Evolutionary conservation across 164 flowering plant genomes (phyloP), one percentile per base, ranked within the genome.

Genomic region (Dillenia turbinata): DNA sequence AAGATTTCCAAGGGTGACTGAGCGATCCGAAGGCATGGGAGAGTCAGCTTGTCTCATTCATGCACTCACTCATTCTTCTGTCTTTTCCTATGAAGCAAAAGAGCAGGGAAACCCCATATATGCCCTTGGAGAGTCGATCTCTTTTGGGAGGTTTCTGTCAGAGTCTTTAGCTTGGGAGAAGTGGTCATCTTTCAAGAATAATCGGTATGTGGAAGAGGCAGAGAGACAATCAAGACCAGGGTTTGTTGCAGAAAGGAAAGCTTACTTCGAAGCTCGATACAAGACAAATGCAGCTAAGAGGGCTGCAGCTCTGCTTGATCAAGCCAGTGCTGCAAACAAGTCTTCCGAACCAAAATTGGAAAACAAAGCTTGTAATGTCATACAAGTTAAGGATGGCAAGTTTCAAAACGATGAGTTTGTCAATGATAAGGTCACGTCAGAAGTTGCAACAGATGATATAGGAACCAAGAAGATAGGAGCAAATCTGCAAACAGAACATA

Each of bases 181-280:
- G 68, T 87, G 89, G 90, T 85, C 92, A 2, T 56, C 85, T 2
- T 83, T 81, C 68, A 70, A 86, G 13, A 70, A 73, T 55, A 87
- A 81, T 56, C 73, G 79, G n/a, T 85, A 87, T 24, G 85, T 85
- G 0, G 93, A 85, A 66, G 93, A 87, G 66, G 93, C 90, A 10
- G 84, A 79, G 76, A 81, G 71, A 11, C 79, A 66, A 57, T 70
- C 93, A 1, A 71, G 72, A 46, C 90, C 88, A 0, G 93, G 93
- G 1, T 85, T 89, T 0, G 92, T 87, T 46, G 92, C 92, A 2
- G 78, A 85, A 66, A 87, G 77, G 83, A 87, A 83, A 67, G 90
- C 89, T 53, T 87, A 82, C 79, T 87, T 87, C 71, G 90, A 87
- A 69, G 89, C 86, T 46, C 86, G 80, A 66, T 87, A 87, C 75